Base-by-base conservation (phyloP, 108 stramenopile species). In the Skeletonema marinoi region DNA sequence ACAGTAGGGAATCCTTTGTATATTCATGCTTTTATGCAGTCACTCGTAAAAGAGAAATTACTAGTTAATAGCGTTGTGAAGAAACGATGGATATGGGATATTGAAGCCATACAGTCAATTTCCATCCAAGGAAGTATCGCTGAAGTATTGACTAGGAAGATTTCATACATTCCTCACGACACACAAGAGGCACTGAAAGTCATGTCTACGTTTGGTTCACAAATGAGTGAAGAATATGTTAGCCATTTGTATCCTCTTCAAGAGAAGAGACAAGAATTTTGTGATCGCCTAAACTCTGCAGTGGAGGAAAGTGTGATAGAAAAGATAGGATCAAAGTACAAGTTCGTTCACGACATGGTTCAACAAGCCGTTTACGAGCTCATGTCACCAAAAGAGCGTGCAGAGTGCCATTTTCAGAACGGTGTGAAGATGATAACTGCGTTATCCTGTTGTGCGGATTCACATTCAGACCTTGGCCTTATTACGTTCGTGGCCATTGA, bases 1-100 rank as follows among this genome's bases (percentile, higher is more conserved):
- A 82, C 81, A 8, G 72, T 68, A 14, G 81, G 81, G 6, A 77
- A 77, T 33, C 83, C 83, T 13, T 39, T 80, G 17, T 80, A 76
- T 14, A 70, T 75, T 29, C 33, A 59, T 33, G 63, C 61, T 29
- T 84, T 84, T 65, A 32, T 84, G 21, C 48, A 64, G 16, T 70
- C 83, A 31, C 66, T 84, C 12, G 56, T 80, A 10, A 60, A 65
- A 29, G 38, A 36, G 21, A n/a, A 46, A 32, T 30, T 72, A 32
- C 61, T 83, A 17, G 19, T 61, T 6, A 75, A 83, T 42, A 80
- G 78, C 60, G 30, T 78, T 2, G 48, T 63, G 13, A 67, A 83
- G 44, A 60, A 68, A 9, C 46, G 78, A 31, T 82, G 81, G 81
- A 19, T 64, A 17, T 82, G 81, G 81, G 77, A 82, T 30, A 62